Evolutionary conservation across 768 basidiomycete species (phyloP), one percentile per base, ranked within the genome.

Genomic region (Agaricus blazei): DNA sequence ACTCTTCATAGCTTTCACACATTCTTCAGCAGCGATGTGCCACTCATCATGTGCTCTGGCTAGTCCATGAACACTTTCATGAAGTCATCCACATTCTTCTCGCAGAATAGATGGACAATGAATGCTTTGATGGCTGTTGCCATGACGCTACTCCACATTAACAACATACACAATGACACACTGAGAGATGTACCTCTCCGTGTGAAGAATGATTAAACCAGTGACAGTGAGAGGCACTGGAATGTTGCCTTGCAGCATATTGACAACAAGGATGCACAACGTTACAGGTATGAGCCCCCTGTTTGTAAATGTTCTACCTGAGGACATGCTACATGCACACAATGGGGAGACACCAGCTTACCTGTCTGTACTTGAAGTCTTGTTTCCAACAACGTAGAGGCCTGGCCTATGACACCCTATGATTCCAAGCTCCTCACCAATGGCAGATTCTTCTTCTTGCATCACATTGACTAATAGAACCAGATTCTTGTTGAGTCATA

Each of bases 51-150:
- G 59, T 88, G 84, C 67, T 98, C 97, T 3, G 96, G 94, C 63
- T 98, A 89, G 68, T 98, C 97, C 1, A 93, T 92, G 65, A 99
- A 97, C 0, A 93, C 97, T 69, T 99, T 98, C 60, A 98, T 74
- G 69, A 98, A 99, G 1, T 95, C 96, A 2, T 75, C 77, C 66
- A 79, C 82, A 72, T 98, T 99, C 72, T 87, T 84, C 69, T 97
- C 87, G 41, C 96, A 82, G 66, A 88, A 98, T 2, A 97, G 73
- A 2, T 95, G 84, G 48, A 94, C 87, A 37, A 98, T 91, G 72
- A 98, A 99, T 0, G 94, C 92, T 66, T 98, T 95, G 46, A 87
- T 74, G 26, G 85, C 89, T 1, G 93, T 78, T 2, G 90, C 80
- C 0, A 89, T 91, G 9, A 96, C 89, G 67, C 95, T 94, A 11